phyloP scores from a whole-genome alignment of 805 yeast species.

The Kodamaea leandrae region DNA sequence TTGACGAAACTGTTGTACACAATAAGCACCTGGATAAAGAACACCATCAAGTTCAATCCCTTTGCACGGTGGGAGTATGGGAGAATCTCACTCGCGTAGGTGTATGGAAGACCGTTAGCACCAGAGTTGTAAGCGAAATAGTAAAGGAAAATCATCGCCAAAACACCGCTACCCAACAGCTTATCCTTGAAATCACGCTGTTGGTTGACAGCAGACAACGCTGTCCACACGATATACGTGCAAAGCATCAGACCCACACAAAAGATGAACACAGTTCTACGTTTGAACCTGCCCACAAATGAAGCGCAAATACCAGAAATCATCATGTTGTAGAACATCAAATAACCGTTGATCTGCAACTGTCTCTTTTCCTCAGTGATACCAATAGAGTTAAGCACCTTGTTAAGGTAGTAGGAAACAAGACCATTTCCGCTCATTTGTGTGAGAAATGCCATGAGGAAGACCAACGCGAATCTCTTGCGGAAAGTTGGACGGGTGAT shows the following conservation, averaged over 20 bases:
- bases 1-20: slow-evolving; percentile 15
- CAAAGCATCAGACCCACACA: slow-evolving; percentile 30
- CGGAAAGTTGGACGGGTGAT: slow-evolving; percentile 37
- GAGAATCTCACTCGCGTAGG: slow-evolving; percentile 9
- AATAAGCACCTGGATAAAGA: slow-evolving; percentile 36
- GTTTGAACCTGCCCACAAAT: slow-evolving; percentile 21
- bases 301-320: slow-evolving; percentile 22
- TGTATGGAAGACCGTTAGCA: slow-evolving; percentile 5
- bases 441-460: slow-evolving; percentile 34
- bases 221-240: slow-evolving; percentile 24
- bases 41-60: slow-evolving; percentile 1
- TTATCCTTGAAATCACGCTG: slow-evolving; percentile 16
- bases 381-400: slow-evolving; percentile 53
- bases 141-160: slow-evolving; percentile 26
- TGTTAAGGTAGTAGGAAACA: slow-evolving; percentile 49
- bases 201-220: slow-evolving; percentile 22
- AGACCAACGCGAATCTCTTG: slow-evolving; percentile 37
- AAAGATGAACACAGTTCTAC: slow-evolving; percentile 36
- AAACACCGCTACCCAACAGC: slow-evolving; percentile 19
- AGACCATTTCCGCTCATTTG: slow-evolving; percentile 53
- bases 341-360: slow-evolving; percentile 49
- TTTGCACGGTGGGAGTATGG: too few species aligned
- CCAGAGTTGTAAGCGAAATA: slow-evolving; percentile 21
- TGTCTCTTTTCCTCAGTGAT: slow-evolving; percentile 45
- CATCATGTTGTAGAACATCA: slow-evolving; percentile 46